Percentiles rank a stretch among this genome's conserved stretches.
These are phyloP conservation scores for Grosmannia clavigera DNA, from an alignment of 2,329 filamentous ascomycete species.

Conservation along the genomic window DNA sequence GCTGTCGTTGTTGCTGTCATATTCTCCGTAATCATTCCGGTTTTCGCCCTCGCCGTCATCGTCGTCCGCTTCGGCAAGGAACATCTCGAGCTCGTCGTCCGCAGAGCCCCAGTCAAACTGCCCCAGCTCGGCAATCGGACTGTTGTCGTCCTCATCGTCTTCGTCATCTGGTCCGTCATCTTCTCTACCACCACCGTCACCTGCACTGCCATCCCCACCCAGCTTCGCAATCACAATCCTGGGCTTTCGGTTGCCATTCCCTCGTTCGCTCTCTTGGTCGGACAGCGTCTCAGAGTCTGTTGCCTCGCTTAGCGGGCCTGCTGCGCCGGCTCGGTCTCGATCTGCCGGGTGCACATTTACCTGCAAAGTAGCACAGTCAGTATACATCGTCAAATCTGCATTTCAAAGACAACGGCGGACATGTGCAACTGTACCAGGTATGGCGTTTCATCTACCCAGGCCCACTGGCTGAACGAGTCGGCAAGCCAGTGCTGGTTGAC, in stretches of 20 bases:
- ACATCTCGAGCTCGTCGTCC: constrained; percentile 65
- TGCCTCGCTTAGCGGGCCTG: constrained; percentile 21
- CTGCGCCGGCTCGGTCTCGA: constrained; percentile 22
- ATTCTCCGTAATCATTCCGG: constrained; percentile 20
- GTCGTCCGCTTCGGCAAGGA: constrained; percentile 46
- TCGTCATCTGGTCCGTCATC: constrained; percentile 33
- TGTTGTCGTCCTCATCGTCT: constrained; percentile 30
- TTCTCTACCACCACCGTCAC: constrained; percentile 18
- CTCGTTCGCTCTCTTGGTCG: constrained; percentile 19
- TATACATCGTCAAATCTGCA: neutral
- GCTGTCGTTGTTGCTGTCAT: constrained; percentile 20
- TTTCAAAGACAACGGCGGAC: neutral
- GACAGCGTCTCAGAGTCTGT: constrained; percentile 16
- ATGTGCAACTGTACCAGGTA: constrained; percentile 39
- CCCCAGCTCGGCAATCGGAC: constrained; percentile 43
- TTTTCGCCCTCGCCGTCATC: constrained; percentile 28
- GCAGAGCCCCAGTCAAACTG: constrained; percentile 49
- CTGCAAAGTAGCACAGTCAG: constrained; percentile 7
- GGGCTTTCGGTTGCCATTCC: constrained; percentile 9
- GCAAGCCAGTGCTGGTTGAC: constrained; percentile 85
- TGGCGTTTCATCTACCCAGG: constrained; percentile 61
- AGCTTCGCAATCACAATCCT: neutral
- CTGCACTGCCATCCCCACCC: neutral
- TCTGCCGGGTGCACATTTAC: constrained; percentile 64
- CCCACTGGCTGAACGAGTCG: constrained; percentile 76